Conservation (phyloP, 1,284 basidiomycete genomes). For the Papiliotrema nemorosa region DNA sequence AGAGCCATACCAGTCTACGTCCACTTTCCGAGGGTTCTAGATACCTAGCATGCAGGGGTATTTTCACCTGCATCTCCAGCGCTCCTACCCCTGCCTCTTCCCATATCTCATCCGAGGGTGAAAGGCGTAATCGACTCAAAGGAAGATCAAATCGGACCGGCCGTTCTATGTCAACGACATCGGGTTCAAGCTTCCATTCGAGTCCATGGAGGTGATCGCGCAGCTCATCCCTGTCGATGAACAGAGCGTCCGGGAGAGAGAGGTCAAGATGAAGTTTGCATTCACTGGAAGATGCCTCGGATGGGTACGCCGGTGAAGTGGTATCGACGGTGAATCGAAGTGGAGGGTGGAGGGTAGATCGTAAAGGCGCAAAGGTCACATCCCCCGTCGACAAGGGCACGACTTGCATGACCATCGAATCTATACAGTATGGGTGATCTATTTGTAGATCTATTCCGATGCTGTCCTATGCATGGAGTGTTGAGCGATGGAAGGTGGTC, state of each 20-base stretch:
- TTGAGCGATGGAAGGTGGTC: no score
- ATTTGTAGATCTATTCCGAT: no score
- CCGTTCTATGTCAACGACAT: constrained; percentile 32
- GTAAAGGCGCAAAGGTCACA: constrained; percentile 1
- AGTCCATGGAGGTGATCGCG: constrained; percentile 1
- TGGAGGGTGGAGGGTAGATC: constrained; percentile 12
- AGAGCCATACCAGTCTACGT: constrained; percentile 4
- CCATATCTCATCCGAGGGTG: not conserved
- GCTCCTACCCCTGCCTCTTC: not conserved
- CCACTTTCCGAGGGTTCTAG: constrained; percentile 21
- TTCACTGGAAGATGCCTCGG: not conserved
- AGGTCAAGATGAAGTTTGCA: constrained; percentile 18
- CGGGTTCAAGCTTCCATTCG: constrained; percentile 16
- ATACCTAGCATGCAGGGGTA: constrained; percentile 43
- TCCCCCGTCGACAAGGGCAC: no score
- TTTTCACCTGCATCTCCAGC: constrained; percentile 15
- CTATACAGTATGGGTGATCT: no score
- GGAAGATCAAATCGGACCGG: constrained; percentile 8
- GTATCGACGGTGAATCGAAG: constrained; percentile 5
- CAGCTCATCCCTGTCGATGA: constrained; percentile 29
- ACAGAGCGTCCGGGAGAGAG: constrained; percentile 33
- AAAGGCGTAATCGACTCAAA: not conserved
- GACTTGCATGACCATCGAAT: no score
- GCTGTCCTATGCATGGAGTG: no score
- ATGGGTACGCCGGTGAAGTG: not conserved